Evolutionary conservation across 192 early-diverging fungal species (phyloP).

Genomic region (Linnemannia exigua): DNA sequence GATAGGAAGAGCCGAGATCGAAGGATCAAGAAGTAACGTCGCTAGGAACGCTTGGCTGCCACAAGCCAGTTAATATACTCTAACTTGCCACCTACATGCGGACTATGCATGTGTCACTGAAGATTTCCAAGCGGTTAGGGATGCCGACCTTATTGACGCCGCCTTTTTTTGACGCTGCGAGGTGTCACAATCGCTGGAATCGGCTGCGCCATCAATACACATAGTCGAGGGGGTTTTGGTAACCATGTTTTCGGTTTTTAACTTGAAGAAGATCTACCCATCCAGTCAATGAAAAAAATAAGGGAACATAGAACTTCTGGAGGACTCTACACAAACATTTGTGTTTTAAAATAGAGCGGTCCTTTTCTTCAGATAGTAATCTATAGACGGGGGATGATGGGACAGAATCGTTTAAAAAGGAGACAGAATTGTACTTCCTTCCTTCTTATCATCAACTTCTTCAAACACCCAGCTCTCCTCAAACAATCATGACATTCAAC

Average conservation of each 20-base stretch:
- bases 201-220: too few relatives aligned
- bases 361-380: background rate
- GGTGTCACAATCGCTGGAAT: background rate
- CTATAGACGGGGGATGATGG: background rate
- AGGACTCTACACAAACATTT: background rate
- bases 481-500: too few relatives aligned
- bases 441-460: background rate
- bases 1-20: conserved; percentile 75
- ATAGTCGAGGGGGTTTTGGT: too few relatives aligned
- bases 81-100: too few relatives aligned
- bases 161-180: background rate
- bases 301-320: background rate
- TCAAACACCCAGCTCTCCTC: too few relatives aligned
- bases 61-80: too few relatives aligned
- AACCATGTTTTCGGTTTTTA: too few relatives aligned
- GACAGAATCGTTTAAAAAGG: conserved; percentile 3
- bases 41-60: too few relatives aligned
- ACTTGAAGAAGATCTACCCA: background rate
- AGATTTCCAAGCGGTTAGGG: too few relatives aligned
- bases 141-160: background rate
- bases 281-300: conserved; percentile 5
- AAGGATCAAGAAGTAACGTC: too few relatives aligned
- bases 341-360: background rate
- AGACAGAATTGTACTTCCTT: conserved; percentile 2
- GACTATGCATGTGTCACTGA: too few relatives aligned